Percentiles rank a stretch among this genome's conserved stretches.
Conservation (phyloP, 495 filamentous ascomycete species). For the Neurospora sp. region DNA sequence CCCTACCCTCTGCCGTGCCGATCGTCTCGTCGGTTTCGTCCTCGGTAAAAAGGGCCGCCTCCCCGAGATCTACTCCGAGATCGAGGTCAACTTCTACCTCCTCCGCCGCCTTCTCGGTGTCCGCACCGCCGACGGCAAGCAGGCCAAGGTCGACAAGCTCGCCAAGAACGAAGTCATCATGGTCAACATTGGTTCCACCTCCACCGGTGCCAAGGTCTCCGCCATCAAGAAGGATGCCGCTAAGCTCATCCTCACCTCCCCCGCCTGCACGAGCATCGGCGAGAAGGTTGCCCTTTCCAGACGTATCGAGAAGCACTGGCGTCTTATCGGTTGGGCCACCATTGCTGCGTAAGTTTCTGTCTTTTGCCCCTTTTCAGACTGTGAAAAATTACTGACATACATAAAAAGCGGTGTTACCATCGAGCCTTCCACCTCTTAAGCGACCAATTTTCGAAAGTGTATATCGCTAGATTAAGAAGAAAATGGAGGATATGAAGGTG, state of each 20-base stretch:
- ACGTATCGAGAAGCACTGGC: slow-evolving; percentile 99
- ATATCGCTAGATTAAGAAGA: not conserved
- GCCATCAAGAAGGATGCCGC: slow-evolving; percentile 96
- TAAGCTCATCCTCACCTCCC: slow-evolving; percentile 67
- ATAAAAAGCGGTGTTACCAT: slow-evolving; percentile 25
- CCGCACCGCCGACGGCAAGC: slow-evolving; percentile 95
- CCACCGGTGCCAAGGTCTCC: slow-evolving; percentile 88
- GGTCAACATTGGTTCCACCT: slow-evolving; percentile 98
- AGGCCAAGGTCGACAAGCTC: slow-evolving; percentile 96
- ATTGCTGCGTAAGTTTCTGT: slow-evolving; percentile 47
- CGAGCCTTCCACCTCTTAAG: slow-evolving; percentile 26
- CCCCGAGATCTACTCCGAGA: slow-evolving; percentile 90
- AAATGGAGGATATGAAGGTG: not conserved
- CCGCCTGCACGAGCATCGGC: slow-evolving; percentile 84
- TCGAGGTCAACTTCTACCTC: slow-evolving; percentile 98
- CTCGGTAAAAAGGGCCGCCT: slow-evolving; percentile 85
- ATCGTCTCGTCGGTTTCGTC: slow-evolving; percentile 97
- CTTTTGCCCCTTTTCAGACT: too few relatives aligned
- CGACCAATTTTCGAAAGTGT: not conserved
- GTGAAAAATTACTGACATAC: too few relatives aligned
- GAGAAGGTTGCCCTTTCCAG: slow-evolving; percentile 96
- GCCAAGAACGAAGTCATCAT: slow-evolving; percentile 97
- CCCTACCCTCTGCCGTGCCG: slow-evolving; percentile 92
- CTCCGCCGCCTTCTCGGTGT: slow-evolving; percentile 90
- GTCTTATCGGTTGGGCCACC: slow-evolving; percentile 94